Conservation (phyloP, 805 yeast species). For the Metschnikowia lochheadii region DNA sequence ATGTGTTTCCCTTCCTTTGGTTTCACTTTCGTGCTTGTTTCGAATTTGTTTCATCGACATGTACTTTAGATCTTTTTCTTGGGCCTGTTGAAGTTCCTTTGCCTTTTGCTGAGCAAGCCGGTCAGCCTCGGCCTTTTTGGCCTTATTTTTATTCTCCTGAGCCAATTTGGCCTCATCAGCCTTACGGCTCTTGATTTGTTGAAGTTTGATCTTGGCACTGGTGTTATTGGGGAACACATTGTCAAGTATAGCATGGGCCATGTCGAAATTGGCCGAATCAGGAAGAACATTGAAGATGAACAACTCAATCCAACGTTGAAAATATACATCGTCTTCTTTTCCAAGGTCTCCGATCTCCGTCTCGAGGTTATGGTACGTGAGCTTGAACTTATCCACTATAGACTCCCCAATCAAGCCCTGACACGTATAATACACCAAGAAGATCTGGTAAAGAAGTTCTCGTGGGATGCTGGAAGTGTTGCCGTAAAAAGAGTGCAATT, state of each 20-base stretch:
- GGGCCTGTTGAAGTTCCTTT: constrained; percentile 13
- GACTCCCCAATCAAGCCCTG: constrained; percentile 11
- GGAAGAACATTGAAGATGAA: constrained; percentile 36
- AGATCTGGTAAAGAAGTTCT: constrained; percentile 32
- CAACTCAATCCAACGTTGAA: constrained; percentile 27
- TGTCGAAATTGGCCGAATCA: constrained; percentile 22
- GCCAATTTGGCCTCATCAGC: constrained; percentile 4
- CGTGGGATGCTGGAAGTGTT: constrained; percentile 23
- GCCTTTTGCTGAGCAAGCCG: constrained; percentile 16
- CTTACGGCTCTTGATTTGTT: constrained; percentile 9
- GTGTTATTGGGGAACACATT: constrained; percentile 3
- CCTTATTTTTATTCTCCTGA: constrained; percentile 15
- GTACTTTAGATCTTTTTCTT: constrained; percentile 25
- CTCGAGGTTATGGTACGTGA: constrained; percentile 11
- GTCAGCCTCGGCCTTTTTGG: constrained; percentile 18
- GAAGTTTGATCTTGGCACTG: constrained; percentile 13
- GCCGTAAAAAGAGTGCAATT: constrained; percentile 20
- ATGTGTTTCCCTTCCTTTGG: not conserved
- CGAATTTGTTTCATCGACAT: constrained; percentile 29
- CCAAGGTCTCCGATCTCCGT: constrained; percentile 5
- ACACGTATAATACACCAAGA: constrained; percentile 28
- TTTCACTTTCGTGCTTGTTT: constrained; percentile 11
- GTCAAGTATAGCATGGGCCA: constrained; percentile 27
- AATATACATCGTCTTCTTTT: constrained; percentile 13
- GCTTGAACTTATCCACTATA: constrained; percentile 12